A percentile compares a stretch with the other conserved stretches of the same genome.
Evolutionary conservation across 768 basidiomycete genomes (phyloP).

Genomic region (Nevesoporus exiguus): DNA sequence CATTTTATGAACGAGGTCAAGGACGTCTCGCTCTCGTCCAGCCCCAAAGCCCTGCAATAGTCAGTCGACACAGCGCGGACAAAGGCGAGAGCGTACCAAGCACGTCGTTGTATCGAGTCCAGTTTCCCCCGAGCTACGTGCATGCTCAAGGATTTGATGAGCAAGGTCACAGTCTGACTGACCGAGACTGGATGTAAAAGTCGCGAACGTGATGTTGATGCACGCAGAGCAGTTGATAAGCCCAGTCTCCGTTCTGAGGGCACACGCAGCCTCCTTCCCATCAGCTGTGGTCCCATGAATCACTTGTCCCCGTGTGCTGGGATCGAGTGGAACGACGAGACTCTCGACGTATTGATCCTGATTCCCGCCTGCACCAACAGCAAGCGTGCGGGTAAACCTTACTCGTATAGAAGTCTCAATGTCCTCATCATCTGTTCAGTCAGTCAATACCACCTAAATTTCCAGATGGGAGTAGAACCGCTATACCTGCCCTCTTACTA

Average conservation of each 20-base stretch:
- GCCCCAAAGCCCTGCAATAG: constrained; percentile 8
- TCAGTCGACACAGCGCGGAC: constrained; percentile 5
- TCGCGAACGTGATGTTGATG: constrained; percentile 19
- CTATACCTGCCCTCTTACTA: constrained; percentile 81
- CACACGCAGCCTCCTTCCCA: constrained; percentile 49
- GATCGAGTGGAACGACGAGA: constrained; percentile 9
- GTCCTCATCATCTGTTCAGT: constrained; percentile 69
- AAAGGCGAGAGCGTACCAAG: constrained; percentile 27
- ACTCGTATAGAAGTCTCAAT: constrained; percentile 68
- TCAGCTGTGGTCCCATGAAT: constrained; percentile 44
- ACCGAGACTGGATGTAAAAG: constrained; percentile 20
- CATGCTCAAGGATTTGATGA: constrained; percentile 14
- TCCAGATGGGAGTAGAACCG: background rate
- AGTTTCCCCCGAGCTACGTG: constrained; percentile 11
- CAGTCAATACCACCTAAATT: constrained; percentile 1
- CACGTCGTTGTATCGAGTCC: constrained; percentile 32
- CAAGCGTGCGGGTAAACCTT: constrained; percentile 31
- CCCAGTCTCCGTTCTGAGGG: constrained; percentile 22
- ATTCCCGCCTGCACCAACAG: constrained; percentile 14
- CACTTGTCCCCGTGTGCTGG: constrained; percentile 14
- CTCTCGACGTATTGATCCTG: constrained; percentile 11
- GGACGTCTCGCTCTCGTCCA: constrained; percentile 22
- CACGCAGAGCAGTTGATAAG: constrained; percentile 35
- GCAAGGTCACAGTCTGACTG: constrained; percentile 20
- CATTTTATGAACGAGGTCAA: constrained; percentile 40